Conservation (phyloP, 129 eudicot genomes). For the Artemisia tridentata region DNA sequence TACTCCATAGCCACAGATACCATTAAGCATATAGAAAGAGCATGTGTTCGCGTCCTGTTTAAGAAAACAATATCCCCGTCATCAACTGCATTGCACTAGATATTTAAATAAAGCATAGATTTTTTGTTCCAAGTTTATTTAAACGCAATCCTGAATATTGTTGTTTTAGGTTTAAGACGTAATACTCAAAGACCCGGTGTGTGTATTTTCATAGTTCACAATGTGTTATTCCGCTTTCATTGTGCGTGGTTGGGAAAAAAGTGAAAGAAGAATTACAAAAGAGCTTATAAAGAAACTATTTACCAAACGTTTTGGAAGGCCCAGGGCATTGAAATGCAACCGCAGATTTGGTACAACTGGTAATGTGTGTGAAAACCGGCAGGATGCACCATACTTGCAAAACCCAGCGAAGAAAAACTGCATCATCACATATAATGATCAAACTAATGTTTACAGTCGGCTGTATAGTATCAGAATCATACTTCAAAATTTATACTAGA, state of each 20-base stretch:
- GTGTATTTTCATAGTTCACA: no score
- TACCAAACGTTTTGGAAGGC: constrained; percentile 56
- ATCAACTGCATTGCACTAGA: neutral
- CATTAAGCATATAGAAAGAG: constrained; percentile 49
- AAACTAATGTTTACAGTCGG: neutral
- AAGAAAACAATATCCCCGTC: neutral
- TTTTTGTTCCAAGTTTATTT: neutral
- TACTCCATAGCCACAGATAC: constrained; percentile 46
- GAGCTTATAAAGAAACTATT: constrained; percentile 2
- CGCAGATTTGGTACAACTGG: neutral
- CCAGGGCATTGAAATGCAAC: constrained; percentile 32
- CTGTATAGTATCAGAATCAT: neutral
- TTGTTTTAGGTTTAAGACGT: neutral
- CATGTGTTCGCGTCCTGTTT: constrained; percentile 49
- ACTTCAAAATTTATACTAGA: no score
- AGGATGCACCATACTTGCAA: constrained; percentile 45
- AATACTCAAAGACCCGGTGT: neutral
- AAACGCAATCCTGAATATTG: neutral
- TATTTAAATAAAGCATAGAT: neutral
- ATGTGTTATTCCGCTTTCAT: neutral
- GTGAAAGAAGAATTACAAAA: neutral
- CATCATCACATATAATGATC: neutral
- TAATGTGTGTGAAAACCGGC: constrained; percentile 33
- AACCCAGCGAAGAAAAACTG: constrained; percentile 45
- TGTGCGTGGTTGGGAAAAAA: neutral